These are phyloP conservation scores for Kurtzmaniella fragi DNA, from an alignment of 805 yeast genomes.

Conservation along the genomic window DNA sequence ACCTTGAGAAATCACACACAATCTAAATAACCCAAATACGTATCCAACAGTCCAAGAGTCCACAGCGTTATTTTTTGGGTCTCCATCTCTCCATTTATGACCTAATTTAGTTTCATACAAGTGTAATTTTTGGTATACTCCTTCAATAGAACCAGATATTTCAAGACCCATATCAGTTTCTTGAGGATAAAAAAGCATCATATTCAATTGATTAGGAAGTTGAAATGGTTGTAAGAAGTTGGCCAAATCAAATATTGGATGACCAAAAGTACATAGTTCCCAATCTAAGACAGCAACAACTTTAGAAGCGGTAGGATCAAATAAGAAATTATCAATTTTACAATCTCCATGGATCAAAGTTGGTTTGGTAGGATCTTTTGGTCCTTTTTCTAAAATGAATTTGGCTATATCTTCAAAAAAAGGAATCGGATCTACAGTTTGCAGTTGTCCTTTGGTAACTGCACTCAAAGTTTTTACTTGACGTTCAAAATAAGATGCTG, in stretches of 20 bases:
- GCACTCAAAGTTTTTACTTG: conserved; percentile 45
- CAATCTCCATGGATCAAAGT: conserved; percentile 60
- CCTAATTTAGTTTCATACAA: conserved; percentile 20
- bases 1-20: conserved; percentile 58
- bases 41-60: conserved; percentile 48
- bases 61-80: conserved; percentile 38
- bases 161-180: conserved; percentile 30
- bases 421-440: conserved; percentile 45
- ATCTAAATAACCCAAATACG: conserved; percentile 51
- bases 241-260: conserved; percentile 58
- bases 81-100: conserved; percentile 24
- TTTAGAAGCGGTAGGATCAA: conserved; percentile 46
- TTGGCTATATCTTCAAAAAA: conserved; percentile 34
- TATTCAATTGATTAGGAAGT: conserved; percentile 36
- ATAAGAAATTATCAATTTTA: conserved; percentile 60
- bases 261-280: conserved; percentile 64
- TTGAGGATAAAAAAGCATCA: conserved; percentile 19
- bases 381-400: conserved; percentile 41
- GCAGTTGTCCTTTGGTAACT: conserved; percentile 35
- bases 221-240: conserved; percentile 53
- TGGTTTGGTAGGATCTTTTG: conserved; percentile 40
- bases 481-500: conserved; percentile 44
- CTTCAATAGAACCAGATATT: conserved; percentile 16
- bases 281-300: conserved; percentile 59
- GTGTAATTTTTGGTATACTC: conserved; percentile 19